Percentiles rank a stretch among this genome's conserved stretches.
Evolutionary conservation across 2,329 filamentous ascomycete genomes (phyloP).

Genomic region (Clarireedia hainanense): DNA sequence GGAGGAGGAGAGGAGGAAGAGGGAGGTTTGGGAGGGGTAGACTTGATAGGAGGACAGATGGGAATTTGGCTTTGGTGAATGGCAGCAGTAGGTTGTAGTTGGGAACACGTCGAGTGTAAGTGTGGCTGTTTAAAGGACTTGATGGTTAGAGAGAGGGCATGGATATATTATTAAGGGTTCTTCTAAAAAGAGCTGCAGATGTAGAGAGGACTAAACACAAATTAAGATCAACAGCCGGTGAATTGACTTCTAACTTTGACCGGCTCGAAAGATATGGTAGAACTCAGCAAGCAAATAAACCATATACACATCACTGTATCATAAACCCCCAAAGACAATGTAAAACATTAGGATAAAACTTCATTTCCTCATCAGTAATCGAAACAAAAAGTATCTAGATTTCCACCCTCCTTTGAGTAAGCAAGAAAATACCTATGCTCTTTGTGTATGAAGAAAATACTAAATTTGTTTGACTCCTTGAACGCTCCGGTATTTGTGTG

Average conservation of each 20-base stretch:
- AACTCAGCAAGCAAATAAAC: too few species aligned
- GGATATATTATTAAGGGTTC: too few species aligned
- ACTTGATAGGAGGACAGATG: not conserved
- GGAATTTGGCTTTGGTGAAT: not conserved
- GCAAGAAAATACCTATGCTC: slow-evolving; percentile 12
- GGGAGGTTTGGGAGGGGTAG: slow-evolving; percentile 76
- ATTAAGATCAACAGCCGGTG: too few species aligned
- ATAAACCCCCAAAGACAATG: too few species aligned
- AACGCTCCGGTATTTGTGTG: slow-evolving; percentile 18
- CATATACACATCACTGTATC: too few species aligned
- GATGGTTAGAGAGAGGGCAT: too few species aligned
- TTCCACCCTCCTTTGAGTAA: slow-evolving; percentile 1
- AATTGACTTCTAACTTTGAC: too few species aligned
- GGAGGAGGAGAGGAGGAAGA: slow-evolving; percentile 65
- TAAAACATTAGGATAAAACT: not conserved
- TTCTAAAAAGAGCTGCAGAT: too few species aligned
- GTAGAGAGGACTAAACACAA: too few species aligned
- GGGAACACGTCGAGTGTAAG: not conserved
- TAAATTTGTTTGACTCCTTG: slow-evolving; percentile 16
- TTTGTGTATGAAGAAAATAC: slow-evolving; percentile 12
- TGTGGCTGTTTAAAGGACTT: too few species aligned
- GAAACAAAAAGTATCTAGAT: slow-evolving; percentile 11
- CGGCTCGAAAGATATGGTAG: too few species aligned
- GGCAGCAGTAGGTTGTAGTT: not conserved
- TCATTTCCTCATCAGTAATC: not conserved